A percentile compares a stretch with the other conserved stretches of the same genome.
These are phyloP conservation scores for Penicillium lagena DNA, from an alignment of 495 filamentous ascomycete species.

Conservation along the genomic window DNA sequence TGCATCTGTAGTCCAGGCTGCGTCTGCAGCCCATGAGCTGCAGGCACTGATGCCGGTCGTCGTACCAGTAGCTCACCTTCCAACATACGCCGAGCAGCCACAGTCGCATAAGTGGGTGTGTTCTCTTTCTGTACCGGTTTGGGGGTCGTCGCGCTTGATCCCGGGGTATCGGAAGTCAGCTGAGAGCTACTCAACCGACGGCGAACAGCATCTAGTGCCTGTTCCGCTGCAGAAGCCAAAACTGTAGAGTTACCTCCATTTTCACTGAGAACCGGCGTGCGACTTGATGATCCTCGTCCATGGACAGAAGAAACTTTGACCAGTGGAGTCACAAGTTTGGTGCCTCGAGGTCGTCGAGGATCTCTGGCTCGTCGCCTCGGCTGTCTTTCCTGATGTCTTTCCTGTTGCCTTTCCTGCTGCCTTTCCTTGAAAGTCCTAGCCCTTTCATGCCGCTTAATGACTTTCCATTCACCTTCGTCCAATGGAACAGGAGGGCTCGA, in stretches of 20 bases:
- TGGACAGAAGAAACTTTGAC: conserved; percentile 25
- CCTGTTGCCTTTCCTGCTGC: conserved; percentile 3
- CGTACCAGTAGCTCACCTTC: conserved; percentile 9
- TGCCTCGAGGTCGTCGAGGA: conserved; percentile 23
- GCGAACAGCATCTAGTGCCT: conserved; percentile 34
- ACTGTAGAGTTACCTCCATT: conserved; percentile 12
- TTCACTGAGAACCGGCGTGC: conserved; percentile 6
- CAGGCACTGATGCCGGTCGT: conserved; percentile 18
- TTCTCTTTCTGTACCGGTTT: conserved; percentile 15
- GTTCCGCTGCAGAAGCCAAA: conserved; percentile 28
- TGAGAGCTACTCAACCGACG: conserved; percentile 25
- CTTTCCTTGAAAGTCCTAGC: conserved; percentile 7
- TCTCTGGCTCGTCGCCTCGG: conserved; percentile 11
- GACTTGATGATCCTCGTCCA: conserved; percentile 29
- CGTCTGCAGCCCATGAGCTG: conserved; percentile 1
- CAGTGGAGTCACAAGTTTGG: conserved; percentile 26
- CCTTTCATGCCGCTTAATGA: conserved; percentile 25
- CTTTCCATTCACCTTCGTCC: conserved; percentile 32
- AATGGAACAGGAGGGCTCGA: conserved; percentile 15
- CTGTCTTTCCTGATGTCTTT: background rate
- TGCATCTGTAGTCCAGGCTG: conserved; percentile 22
- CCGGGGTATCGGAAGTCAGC: conserved; percentile 5
- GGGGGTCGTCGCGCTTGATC: background rate
- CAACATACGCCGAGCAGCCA: conserved; percentile 17
- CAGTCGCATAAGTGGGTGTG: conserved; percentile 20